phyloP scores from a whole-genome alignment of 306 rosid genomes.

The Vigna mungo region DNA sequence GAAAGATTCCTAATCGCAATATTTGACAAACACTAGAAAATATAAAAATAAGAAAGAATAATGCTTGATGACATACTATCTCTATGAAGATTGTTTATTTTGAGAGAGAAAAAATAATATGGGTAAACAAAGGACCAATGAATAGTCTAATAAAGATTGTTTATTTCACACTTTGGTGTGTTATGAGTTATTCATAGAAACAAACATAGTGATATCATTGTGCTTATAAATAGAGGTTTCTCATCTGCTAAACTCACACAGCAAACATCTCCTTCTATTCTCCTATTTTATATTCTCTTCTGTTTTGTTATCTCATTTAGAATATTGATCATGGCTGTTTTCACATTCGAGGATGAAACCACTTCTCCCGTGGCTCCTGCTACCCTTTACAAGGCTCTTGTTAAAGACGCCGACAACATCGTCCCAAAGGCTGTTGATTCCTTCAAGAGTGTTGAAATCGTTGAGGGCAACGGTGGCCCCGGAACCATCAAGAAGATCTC shows the following conservation, averaged over 20 bases:
- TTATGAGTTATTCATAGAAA: too few relatives aligned
- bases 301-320: too few relatives aligned
- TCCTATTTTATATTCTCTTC: too few relatives aligned
- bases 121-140: too few relatives aligned
- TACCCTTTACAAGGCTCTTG: conserved; percentile 54
- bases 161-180: too few relatives aligned
- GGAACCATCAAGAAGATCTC: conserved; percentile 11
- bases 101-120: too few relatives aligned
- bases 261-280: too few relatives aligned
- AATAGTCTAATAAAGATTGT: too few relatives aligned
- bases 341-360: conserved; percentile 47
- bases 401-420: background rate
- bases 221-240: conserved; percentile 28
- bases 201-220: background rate
- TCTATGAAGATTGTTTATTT: too few relatives aligned
- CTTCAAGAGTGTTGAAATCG: background rate
- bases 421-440: background rate
- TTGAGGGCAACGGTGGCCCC: conserved; percentile 18
- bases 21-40: conserved; percentile 17
- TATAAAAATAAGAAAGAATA: background rate
- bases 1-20: conserved; percentile 14
- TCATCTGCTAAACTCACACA: background rate
- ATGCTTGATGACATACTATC: background rate
- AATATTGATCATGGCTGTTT: conserved; percentile 59
- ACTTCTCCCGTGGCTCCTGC: conserved; percentile 49